Evolutionary conservation across 768 basidiomycete species (phyloP).

Genomic region (Pulveroboletus sp.): DNA sequence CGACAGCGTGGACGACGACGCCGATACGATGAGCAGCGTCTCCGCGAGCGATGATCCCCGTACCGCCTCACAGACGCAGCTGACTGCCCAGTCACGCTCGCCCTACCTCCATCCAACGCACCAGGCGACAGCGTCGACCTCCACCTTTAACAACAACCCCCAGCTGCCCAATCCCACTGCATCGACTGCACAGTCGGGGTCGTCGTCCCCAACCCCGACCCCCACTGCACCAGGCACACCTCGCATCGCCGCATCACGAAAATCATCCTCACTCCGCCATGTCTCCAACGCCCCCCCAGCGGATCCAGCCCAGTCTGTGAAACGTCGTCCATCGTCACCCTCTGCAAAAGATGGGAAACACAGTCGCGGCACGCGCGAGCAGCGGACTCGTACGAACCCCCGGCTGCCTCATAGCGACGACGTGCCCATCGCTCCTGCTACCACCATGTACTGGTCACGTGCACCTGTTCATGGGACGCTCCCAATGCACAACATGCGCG

Average conservation of each 20-base stretch:
- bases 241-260: constrained; percentile 24
- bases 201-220: constrained; percentile 11
- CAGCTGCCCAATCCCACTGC: neutral
- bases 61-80: constrained; percentile 6
- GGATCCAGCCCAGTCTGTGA: constrained; percentile 24
- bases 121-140: constrained; percentile 33
- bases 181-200: neutral
- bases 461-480: constrained; percentile 73
- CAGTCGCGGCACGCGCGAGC: constrained; percentile 19
- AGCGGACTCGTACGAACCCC: constrained; percentile 45
- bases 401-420: constrained; percentile 59
- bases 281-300: constrained; percentile 27
- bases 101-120: constrained; percentile 37
- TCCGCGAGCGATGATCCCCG: constrained; percentile 12
- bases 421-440: constrained; percentile 57
- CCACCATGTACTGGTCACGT: constrained; percentile 80
- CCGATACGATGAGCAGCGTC: constrained; percentile 20
- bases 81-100: constrained; percentile 24
- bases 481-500: constrained; percentile 67
- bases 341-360: constrained; percentile 24
- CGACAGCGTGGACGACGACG: constrained; percentile 22
- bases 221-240: constrained; percentile 24
- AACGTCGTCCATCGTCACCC: constrained; percentile 25
- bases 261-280: constrained; percentile 30
- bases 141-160: constrained; percentile 33